Percentiles rank a stretch among this genome's conserved stretches.
Conservation (phyloP, 2,329 filamentous ascomycete species). For the Phaeosphaeria sp. region DNA sequence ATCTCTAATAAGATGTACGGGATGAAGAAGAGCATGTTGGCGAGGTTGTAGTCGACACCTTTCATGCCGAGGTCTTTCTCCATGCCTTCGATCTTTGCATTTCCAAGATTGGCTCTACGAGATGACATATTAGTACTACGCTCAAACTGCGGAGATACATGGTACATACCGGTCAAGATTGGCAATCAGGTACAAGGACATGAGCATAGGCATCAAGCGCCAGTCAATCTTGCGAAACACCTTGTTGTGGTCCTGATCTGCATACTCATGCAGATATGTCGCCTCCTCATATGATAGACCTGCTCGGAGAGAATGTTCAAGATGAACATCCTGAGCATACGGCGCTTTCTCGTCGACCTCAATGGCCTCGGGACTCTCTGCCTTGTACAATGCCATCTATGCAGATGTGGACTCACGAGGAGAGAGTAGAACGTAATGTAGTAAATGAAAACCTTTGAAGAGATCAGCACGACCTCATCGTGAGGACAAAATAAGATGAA, state of each 20-base stretch:
- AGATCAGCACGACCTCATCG: too few relatives aligned
- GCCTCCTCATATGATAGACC: constrained; percentile 1
- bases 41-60: too few relatives aligned
- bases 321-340: neutral
- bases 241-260: constrained; percentile 17
- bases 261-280: constrained; percentile 3
- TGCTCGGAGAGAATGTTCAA: constrained; percentile 3
- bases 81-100: too few relatives aligned
- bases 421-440: too few relatives aligned
- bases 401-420: neutral
- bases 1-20: too few relatives aligned
- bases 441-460: too few relatives aligned
- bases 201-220: constrained; percentile 18
- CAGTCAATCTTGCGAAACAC: constrained; percentile 16
- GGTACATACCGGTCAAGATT: constrained; percentile 10
- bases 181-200: constrained; percentile 18
- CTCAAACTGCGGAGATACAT: too few relatives aligned
- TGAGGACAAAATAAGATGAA: too few relatives aligned
- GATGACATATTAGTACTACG: too few relatives aligned
- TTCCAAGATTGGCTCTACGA: too few relatives aligned
- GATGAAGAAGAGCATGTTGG: too few relatives aligned
- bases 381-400: neutral
- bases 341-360: neutral
- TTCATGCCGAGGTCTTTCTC: too few relatives aligned
- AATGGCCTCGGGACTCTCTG: neutral